Evolutionary conservation across 2,329 filamentous ascomycete species (phyloP).

Genomic region (Colletotrichum sp.): DNA sequence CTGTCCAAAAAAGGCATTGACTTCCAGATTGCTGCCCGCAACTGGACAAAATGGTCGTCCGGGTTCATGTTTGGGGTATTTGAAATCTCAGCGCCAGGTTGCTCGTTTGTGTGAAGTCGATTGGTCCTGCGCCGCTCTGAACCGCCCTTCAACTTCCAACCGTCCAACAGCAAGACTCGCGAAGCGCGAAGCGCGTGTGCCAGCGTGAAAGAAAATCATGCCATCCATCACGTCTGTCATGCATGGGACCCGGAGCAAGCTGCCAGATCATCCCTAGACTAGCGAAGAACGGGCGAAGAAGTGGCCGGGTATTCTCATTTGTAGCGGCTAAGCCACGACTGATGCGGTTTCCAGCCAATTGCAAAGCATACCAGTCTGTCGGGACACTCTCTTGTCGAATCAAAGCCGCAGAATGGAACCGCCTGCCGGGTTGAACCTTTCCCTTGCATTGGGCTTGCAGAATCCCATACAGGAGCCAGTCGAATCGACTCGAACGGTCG

Average conservation of each 20-base stretch:
- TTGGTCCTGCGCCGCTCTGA: background rate
- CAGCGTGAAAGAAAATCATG: constrained; percentile 2
- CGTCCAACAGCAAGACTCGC: background rate
- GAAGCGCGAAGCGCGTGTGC: constrained; percentile 18
- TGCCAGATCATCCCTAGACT: constrained; percentile 15
- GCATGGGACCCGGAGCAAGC: constrained; percentile 2
- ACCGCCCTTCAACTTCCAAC: background rate
- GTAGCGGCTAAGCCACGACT: constrained; percentile 23
- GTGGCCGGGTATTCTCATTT: constrained; percentile 18
- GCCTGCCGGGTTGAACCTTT: constrained; percentile 14
- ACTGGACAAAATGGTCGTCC: background rate
- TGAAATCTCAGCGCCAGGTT: background rate
- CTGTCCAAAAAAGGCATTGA: background rate
- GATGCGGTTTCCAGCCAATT: constrained; percentile 11
- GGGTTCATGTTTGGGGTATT: background rate
- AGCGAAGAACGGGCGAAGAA: constrained; percentile 2
- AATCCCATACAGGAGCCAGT: background rate
- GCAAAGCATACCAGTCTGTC: background rate
- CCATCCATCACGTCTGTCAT: constrained; percentile 9
- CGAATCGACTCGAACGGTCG: background rate
- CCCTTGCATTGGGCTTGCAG: constrained; percentile 10
- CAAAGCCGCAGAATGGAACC: constrained; percentile 9
- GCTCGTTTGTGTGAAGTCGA: background rate
- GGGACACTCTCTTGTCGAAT: constrained; percentile 14
- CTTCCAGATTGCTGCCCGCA: background rate